phyloP scores from a whole-genome alignment of 2,329 filamentous ascomycete species.

The Aspergillus carbonarius region DNA sequence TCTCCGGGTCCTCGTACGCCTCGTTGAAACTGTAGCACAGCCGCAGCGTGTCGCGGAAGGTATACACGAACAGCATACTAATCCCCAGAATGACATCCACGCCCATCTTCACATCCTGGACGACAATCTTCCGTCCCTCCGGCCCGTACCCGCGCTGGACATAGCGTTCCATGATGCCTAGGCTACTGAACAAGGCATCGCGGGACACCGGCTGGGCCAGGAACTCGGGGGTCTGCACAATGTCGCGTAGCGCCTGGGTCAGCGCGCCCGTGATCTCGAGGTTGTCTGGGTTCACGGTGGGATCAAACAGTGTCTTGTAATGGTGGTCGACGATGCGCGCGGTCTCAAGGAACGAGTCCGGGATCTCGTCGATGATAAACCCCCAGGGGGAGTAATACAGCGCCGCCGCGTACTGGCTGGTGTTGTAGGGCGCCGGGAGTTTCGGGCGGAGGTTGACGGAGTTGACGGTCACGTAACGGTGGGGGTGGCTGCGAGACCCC shows the following conservation, averaged over 20 bases:
- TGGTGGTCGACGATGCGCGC: not conserved
- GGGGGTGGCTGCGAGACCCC: not conserved
- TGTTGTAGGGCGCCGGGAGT: not conserved
- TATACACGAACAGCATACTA: slow-evolving; percentile 5
- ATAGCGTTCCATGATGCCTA: slow-evolving; percentile 11
- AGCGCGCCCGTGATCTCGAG: not conserved
- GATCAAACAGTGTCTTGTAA: not conserved
- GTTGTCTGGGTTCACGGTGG: no score
- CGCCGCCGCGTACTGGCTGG: not conserved
- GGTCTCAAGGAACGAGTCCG: not conserved
- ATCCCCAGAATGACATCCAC: slow-evolving; percentile 5
- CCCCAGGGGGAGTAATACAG: not conserved
- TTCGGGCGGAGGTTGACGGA: not conserved
- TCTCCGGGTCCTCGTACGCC: slow-evolving; percentile 3
- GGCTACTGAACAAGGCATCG: slow-evolving; percentile 10
- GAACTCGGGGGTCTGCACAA: not conserved
- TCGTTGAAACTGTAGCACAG: slow-evolving; percentile 13
- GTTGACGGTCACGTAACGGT: not conserved
- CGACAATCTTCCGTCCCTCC: not conserved
- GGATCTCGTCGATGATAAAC: not conserved
- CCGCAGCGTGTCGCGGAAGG: slow-evolving; percentile 8
- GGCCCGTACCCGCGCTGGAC: slow-evolving; percentile 5
- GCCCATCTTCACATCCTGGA: slow-evolving; percentile 6
- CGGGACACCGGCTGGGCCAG: not conserved
- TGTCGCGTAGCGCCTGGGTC: not conserved